A percentile compares a stretch with the other conserved stretches of the same genome.
These are phyloP conservation scores for Lasiosphaeria miniovina DNA, from an alignment of 495 filamentous ascomycete genomes.

Conservation along the genomic window DNA sequence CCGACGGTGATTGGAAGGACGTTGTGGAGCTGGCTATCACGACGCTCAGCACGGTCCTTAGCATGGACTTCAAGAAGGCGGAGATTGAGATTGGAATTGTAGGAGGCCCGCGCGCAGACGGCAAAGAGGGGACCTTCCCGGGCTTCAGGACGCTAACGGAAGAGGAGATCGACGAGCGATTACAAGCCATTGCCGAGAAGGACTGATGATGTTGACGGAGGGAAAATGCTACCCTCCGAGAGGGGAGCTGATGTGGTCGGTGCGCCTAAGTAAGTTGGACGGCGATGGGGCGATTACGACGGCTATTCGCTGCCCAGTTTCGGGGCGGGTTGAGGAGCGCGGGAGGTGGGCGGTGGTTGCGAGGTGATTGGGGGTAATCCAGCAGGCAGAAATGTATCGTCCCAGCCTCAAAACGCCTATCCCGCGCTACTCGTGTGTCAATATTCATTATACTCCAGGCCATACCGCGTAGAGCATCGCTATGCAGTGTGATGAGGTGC, in stretches of 20 bases:
- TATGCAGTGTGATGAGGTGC: slow-evolving; percentile 22
- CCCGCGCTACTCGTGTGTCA: slow-evolving; percentile 25
- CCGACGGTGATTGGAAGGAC: slow-evolving; percentile 92
- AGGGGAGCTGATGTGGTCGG: slow-evolving; percentile 14
- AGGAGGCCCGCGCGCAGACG: slow-evolving; percentile 74
- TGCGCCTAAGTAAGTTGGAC: slow-evolving; percentile 13
- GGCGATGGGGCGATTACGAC: background rate
- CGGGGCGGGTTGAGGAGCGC: slow-evolving; percentile 13
- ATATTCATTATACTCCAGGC: slow-evolving; percentile 13
- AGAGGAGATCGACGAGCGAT: slow-evolving; percentile 95
- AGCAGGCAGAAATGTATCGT: slow-evolving; percentile 21
- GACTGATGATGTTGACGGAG: slow-evolving; percentile 59
- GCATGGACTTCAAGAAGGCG: slow-evolving; percentile 98
- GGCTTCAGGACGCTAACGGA: slow-evolving; percentile 87
- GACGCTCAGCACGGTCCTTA: slow-evolving; percentile 89
- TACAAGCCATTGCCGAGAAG: slow-evolving; percentile 98
- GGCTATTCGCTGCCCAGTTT: slow-evolving; percentile 11
- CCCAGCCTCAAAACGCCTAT: slow-evolving; percentile 9
- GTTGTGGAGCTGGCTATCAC: slow-evolving; percentile 96
- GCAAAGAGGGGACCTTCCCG: slow-evolving; percentile 71
- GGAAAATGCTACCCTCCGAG: slow-evolving; percentile 15
- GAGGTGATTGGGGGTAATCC: background rate
- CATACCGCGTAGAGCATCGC: slow-evolving; percentile 15
- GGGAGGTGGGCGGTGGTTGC: slow-evolving; percentile 8
- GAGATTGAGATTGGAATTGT: slow-evolving; percentile 98